A percentile compares a stretch with the other conserved stretches of the same genome.
phyloP scores from a whole-genome alignment of 306 rosid genomes.

The Quercus bicolor region DNA sequence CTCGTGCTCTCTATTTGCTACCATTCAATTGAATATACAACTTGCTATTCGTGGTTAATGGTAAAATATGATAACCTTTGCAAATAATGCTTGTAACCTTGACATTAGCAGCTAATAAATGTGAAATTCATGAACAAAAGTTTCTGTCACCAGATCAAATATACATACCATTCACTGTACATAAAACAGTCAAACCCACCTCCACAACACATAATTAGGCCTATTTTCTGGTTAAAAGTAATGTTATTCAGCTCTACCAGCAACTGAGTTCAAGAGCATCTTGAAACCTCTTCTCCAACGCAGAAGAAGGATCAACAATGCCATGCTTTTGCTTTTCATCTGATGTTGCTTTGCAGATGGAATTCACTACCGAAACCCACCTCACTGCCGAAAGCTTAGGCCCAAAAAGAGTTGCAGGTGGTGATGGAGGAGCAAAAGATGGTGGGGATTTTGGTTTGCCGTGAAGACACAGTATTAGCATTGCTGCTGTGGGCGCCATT shows the following conservation, averaged over 20 bases:
- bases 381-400: not conserved
- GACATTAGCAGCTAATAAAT: no score
- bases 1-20: no score
- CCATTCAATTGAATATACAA: no score
- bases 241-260: not conserved
- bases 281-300: not conserved
- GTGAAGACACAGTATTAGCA: slow-evolving; percentile 25
- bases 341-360: not conserved
- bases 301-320: not conserved
- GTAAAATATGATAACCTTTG: no score
- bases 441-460: slow-evolving; percentile 1
- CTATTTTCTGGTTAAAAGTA: not conserved
- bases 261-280: not conserved
- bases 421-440: not conserved
- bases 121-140: no score
- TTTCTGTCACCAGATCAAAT: no score
- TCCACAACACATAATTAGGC: not conserved
- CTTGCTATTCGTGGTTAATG: no score
- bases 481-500: slow-evolving; percentile 46
- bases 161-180: not conserved
- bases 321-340: not conserved
- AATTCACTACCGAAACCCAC: not conserved
- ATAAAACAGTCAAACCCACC: not conserved
- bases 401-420: not conserved
- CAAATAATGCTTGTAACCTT: no score